Evolutionary conservation across 23 red algal genomes (phyloP), one percentile per base, ranked within the genome.

Genomic region (Pyropia haitanensis): DNA sequence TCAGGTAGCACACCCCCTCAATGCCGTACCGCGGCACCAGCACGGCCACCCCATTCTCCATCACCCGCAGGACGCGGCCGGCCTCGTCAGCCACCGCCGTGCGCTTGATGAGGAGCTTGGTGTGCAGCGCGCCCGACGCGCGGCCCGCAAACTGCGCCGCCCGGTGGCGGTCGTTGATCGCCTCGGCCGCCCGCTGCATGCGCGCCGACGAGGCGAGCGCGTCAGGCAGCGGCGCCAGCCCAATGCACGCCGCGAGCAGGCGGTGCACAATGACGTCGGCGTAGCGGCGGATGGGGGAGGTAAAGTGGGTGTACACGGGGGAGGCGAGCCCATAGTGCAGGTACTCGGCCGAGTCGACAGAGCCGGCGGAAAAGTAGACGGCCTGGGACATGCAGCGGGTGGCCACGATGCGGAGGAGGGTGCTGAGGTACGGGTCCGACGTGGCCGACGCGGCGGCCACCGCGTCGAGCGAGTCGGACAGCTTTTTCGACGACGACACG

Each of bases 301-400:
- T 98, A 57, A 98, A 98, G 67, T 98, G 94, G 34, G 94, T 98
- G 64, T 98, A 98, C 27, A 98, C 73, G 31, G 85, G 84, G 20
- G 86, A 81, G 15, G 94, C 94, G 25, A 98, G 63, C 8, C 94
- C 94, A 68, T 98, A 98, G 51, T 98, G 94, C 22, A 90, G 33
- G 71, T 91, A 98, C 60, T 89, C 81, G 24, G 87, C 64, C 24
- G 79, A 56, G 5, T 70, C 75, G 19, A 84, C 78, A 28, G 78
- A 71, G 14, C 94, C 94, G 49, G 94, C 74, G 29, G 76, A 88
- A 75, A 89, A 98, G 79, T 98, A 98, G 10, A 90, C 87, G 1
- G 94, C 94, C 66, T 98, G 94, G 18, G 86, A 87, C 94, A 98
- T 98, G 32, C 85, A 98, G 19, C 94, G 85, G 18, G 94, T 98